Evolutionary conservation across 208 protist genomes (phyloP), one percentile per base, ranked within the genome.

Genomic region (Trypanosoma lewisi): DNA sequence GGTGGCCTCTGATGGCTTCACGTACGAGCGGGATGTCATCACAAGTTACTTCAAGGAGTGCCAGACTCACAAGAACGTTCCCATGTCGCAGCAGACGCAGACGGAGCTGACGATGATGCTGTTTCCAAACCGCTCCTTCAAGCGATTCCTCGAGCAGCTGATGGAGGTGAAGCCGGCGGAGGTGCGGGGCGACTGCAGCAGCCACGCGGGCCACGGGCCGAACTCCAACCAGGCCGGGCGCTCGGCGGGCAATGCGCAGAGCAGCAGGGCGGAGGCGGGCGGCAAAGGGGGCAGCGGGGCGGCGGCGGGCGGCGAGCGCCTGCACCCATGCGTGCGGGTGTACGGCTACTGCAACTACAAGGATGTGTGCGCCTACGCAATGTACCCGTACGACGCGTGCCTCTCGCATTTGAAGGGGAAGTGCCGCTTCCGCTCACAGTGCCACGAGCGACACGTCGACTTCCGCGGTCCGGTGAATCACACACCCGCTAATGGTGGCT

Each of bases 271-370:
- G 3, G 54, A 48, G n/a, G 47, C 33, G 5, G 34, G 36, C 21
- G 37, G 33, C 14, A 66, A 61, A 36, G 65, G 62, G 0, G 57
- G 19, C 37, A 39, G 45, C 45, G 63, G n/a, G n/a, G n/a, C 45
- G 14, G 37, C 31, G 21, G 51, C 70, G 25, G 59, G 77, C 50
- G 80, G 80, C 17, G 83, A 91, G 56, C 81, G 83, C 16, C 65
- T 93, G 39, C 89, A 95, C 69, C 89, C 89, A 25, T 95, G 89
- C 66, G 80, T 93, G 41, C 89, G 89, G 44, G 89, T 95, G 37
- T 95, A 95, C 62, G 83, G 85, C 45, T 89, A 80, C 76, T 95
- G 89, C 69, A 93, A 95, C 73, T 95, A 95, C 80, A 85, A 87
- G 61, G 79, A 83, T 9, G 80, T 65, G 48, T 95, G 89, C 50